A percentile compares a stretch with the other conserved stretches of the same genome.
Evolutionary conservation across 2,329 filamentous ascomycete genomes (phyloP).

Genomic region (Coniochaeta sp.): DNA sequence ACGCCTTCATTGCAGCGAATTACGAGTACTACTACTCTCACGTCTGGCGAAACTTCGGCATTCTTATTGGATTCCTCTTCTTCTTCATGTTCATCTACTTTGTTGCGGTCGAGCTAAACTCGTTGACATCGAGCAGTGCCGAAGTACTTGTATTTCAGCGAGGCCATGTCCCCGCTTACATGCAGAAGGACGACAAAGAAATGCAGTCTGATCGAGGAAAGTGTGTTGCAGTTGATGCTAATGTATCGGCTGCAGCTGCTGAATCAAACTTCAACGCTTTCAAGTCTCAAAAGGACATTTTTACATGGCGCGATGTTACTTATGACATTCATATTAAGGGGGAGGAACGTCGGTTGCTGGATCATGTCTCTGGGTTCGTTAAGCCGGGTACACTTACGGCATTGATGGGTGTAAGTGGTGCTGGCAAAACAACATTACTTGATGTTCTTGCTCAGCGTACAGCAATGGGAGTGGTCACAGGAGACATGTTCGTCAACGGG

Average conservation of each 20-base stretch:
- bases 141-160: conserved; percentile 63
- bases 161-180: conserved; percentile 39
- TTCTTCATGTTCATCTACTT: conserved; percentile 61
- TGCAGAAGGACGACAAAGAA: conserved; percentile 39
- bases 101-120: conserved; percentile 57
- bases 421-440: conserved; percentile 54
- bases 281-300: conserved; percentile 48
- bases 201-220: conserved; percentile 35
- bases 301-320: conserved; percentile 72
- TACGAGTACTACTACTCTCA: conserved; percentile 52
- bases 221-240: conserved; percentile 23
- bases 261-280: conserved; percentile 21
- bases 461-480: conserved; percentile 55
- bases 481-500: conserved; percentile 61
- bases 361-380: conserved; percentile 81
- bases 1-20: conserved; percentile 48
- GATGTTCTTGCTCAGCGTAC: conserved; percentile 51
- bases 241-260: conserved; percentile 9
- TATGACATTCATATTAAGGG: conserved; percentile 68
- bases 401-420: conserved; percentile 59
- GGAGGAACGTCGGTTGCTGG: conserved; percentile 61
- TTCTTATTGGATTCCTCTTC: conserved; percentile 57
- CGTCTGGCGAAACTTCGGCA: conserved; percentile 63
- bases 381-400: conserved; percentile 84
- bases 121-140: conserved; percentile 53